phyloP scores from a whole-genome alignment of 768 basidiomycete species.

The Calocybe cyanea region DNA sequence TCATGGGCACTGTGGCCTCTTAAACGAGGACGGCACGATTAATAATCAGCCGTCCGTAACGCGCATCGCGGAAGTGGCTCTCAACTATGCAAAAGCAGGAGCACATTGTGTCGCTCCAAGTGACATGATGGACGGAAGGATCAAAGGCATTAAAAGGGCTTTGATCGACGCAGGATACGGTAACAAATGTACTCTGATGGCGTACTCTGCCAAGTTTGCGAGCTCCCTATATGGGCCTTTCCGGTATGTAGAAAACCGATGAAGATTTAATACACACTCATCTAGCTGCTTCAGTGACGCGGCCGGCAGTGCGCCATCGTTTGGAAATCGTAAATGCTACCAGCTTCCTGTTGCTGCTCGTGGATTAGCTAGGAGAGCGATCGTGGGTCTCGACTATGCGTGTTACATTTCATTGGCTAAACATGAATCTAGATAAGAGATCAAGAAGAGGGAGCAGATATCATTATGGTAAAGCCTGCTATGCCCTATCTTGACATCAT shows the following conservation, averaged over 20 bases:
- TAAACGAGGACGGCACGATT: conserved; percentile 73
- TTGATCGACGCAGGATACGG: conserved; percentile 82
- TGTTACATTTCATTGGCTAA: background rate
- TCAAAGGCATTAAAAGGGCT: conserved; percentile 82
- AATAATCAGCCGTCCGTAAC: conserved; percentile 71
- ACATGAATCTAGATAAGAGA: conserved; percentile 71
- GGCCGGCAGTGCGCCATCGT: conserved; percentile 93
- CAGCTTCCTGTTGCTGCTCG: conserved; percentile 88
- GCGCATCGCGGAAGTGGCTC: conserved; percentile 90
- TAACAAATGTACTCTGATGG: conserved; percentile 91
- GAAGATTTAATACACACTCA: background rate
- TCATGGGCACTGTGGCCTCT: conserved; percentile 92
- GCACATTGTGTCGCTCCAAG: conserved; percentile 98
- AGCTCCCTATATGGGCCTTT: conserved; percentile 95
- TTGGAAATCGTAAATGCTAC: conserved; percentile 97
- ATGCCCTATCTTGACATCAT: conserved; percentile 97
- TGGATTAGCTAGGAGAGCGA: conserved; percentile 89
- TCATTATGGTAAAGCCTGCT: conserved; percentile 98
- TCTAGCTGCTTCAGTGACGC: conserved; percentile 67
- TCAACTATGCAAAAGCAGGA: conserved; percentile 91
- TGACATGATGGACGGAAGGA: conserved; percentile 99
- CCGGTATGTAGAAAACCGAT: conserved; percentile 45
- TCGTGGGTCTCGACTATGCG: conserved; percentile 51
- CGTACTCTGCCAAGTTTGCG: conserved; percentile 97
- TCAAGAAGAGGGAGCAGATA: conserved; percentile 87